Base-by-base conservation (phyloP, 345 rosid species). In the Populus tremula region DNA sequence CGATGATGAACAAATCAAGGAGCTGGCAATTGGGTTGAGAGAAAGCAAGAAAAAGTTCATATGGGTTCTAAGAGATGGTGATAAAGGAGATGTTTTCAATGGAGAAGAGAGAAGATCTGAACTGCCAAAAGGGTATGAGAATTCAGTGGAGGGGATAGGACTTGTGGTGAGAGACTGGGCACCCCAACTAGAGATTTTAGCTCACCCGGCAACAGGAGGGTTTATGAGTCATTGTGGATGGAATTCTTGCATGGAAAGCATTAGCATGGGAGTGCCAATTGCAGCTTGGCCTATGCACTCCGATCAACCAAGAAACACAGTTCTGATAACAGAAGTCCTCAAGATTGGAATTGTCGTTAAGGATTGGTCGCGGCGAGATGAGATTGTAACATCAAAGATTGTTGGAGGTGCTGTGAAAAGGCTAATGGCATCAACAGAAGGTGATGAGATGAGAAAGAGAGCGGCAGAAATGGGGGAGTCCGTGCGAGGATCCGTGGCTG, bases 161-260 rank as follows among this genome's bases (percentile, higher is more conserved):
- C 9, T 87, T 16, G 74, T 86, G 45, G 79, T 85, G 35, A 78
- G 92, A 73, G 94, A 89, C 5, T 90, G 94, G 94, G 91, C 82
- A 4, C 94, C 94, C 0, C 94, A 90, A 45, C 73, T 89, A 1
- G 91, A 89, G 75, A 89, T 90, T 45, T 75, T 90, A 17, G 87
- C 81, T 4, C 92, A 90, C 69, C 71, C 43, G 1, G 78, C 89
- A 25, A 82, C 80, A 0, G 90, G 94, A 1, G 91, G 92, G 11
- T 87, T 90, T 65, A 74, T 90, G 74, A 89, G 89, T 78, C 92
- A 90, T 29, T 90, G 94, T 45, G 94, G 92, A 17, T 90, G 94
- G 94, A 90, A 90, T 69, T 90, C 94, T 9, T 86, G 92, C 81
- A 81, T 90, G 91, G 92, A 90, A 71, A 90, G 94, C 67, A 87